phyloP scores from a whole-genome alignment of 495 filamentous ascomycete genomes.

The Penicillium bialowiezense region DNA sequence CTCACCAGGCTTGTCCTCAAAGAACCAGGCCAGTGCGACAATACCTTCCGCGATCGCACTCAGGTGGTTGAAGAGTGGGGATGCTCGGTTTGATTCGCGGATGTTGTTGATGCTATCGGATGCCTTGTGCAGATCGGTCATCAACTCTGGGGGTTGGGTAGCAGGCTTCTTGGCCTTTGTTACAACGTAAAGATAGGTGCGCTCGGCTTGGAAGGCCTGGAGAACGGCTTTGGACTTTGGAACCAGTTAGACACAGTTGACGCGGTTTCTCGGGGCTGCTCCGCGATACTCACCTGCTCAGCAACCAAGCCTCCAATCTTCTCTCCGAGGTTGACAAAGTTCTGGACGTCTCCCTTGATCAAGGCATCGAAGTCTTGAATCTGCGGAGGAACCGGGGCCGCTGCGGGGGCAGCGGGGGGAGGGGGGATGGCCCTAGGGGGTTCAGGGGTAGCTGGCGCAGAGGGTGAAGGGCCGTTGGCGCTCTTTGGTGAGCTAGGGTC shows the following conservation, averaged over 20 bases:
- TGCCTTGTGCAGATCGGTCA: constrained; percentile 78
- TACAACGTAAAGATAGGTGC: constrained; percentile 81
- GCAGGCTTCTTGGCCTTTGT: constrained; percentile 93
- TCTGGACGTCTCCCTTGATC: constrained; percentile 69
- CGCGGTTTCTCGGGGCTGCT: not conserved
- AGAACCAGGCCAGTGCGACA: constrained; percentile 80
- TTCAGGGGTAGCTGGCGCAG: constrained; percentile 32
- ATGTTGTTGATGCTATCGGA: constrained; percentile 74
- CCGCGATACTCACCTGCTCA: constrained; percentile 61
- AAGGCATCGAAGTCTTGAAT: constrained; percentile 85
- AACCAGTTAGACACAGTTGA: constrained; percentile 4
- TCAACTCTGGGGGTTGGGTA: constrained; percentile 62
- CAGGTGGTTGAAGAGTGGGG: constrained; percentile 71
- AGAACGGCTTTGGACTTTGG: constrained; percentile 56
- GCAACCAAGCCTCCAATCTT: constrained; percentile 73
- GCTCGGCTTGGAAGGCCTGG: constrained; percentile 74
- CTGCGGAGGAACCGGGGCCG: constrained; percentile 65
- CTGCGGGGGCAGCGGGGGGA: constrained; percentile 43
- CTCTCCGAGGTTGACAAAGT: constrained; percentile 74
- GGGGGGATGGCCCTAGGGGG: constrained; percentile 42
- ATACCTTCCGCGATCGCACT: constrained; percentile 88
- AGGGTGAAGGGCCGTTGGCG: constrained; percentile 35
- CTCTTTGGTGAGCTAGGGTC: constrained; percentile 51
- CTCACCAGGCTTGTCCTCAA: constrained; percentile 74
- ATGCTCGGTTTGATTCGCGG: constrained; percentile 71